phyloP scores from a whole-genome alignment of 1,139 yeast species.

The Hyphopichia wangnamkhiaoensis region DNA sequence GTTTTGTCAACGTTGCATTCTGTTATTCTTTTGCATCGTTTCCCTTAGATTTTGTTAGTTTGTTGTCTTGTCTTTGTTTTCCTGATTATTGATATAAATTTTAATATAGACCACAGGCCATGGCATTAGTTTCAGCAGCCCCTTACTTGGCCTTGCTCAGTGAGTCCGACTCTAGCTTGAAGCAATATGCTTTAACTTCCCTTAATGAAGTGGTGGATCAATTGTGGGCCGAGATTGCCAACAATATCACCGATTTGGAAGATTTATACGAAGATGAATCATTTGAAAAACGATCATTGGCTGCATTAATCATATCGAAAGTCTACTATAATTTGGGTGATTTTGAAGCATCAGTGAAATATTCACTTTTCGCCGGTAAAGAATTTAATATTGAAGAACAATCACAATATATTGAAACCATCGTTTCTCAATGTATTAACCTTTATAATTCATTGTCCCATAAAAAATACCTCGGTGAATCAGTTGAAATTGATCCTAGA shows the following conservation, averaged over 20 bases:
- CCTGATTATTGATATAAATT: no score
- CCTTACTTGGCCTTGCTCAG: constrained; percentile 86
- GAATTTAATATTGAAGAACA: constrained; percentile 72
- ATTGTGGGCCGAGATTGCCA: constrained; percentile 97
- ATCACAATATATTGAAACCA: constrained; percentile 90
- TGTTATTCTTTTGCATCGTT: no score
- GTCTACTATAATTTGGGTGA: constrained; percentile 96
- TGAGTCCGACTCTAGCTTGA: constrained; percentile 77
- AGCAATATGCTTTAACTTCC: constrained; percentile 81
- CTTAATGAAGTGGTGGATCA: constrained; percentile 84
- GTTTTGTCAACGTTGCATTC: not conserved
- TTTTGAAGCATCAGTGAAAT: constrained; percentile 85
- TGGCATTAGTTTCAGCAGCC: constrained; percentile 78
- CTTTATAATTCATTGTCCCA: constrained; percentile 72
- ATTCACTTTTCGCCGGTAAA: constrained; percentile 82
- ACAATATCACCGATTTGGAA: constrained; percentile 82
- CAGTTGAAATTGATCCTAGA: constrained; percentile 55
- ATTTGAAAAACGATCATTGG: constrained; percentile 76
- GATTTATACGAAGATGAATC: constrained; percentile 83
- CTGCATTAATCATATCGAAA: constrained; percentile 91
- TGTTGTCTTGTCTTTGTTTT: no score
- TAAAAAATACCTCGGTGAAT: constrained; percentile 39
- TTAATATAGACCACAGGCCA: no score
- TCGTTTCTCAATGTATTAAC: constrained; percentile 89
- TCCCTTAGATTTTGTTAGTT: no score